Conservation (phyloP, 1,284 basidiomycete genomes). For the Acaromyces ingoldii region DNA sequence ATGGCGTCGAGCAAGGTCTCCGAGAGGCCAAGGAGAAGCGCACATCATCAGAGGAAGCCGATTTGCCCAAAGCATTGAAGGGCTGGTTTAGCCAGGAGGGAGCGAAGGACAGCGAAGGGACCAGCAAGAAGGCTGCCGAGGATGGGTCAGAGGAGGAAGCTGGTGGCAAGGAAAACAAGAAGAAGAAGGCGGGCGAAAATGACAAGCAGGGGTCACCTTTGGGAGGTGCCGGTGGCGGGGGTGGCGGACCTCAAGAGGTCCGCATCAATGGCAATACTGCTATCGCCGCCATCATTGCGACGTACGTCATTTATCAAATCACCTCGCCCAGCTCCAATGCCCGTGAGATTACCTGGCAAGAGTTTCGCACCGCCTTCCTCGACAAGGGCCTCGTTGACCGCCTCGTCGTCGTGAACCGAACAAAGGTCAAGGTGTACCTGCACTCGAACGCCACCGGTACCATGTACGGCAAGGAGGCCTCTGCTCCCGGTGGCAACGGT, state of each 20-base stretch:
- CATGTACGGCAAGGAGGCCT: slow-evolving; percentile 50
- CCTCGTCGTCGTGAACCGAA: slow-evolving; percentile 85
- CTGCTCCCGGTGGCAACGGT: not conserved
- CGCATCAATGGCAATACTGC: slow-evolving; percentile 44
- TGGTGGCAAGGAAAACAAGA: slow-evolving; percentile 5
- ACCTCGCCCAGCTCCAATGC: slow-evolving; percentile 58
- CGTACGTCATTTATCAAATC: slow-evolving; percentile 66
- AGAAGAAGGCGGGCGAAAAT: slow-evolving; percentile 12
- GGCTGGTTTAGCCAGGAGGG: slow-evolving; percentile 9
- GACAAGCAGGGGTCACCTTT: not conserved
- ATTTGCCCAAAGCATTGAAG: not conserved
- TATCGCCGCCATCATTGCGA: slow-evolving; percentile 55
- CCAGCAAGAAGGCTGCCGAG: slow-evolving; percentile 15
- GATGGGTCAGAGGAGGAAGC: slow-evolving; percentile 13
- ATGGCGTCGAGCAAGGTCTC: slow-evolving; percentile 7
- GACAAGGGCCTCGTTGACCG: slow-evolving; percentile 95
- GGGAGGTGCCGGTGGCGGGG: slow-evolving; percentile 17
- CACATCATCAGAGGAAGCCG: not conserved
- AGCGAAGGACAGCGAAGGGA: slow-evolving; percentile 10
- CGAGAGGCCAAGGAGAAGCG: slow-evolving; percentile 9
- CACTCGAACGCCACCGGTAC: slow-evolving; percentile 76
- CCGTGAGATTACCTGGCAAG: slow-evolving; percentile 96
- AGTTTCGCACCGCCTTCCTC: slow-evolving; percentile 90
- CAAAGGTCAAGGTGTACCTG: slow-evolving; percentile 74
- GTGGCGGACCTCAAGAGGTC: slow-evolving; percentile 30